Evolutionary conservation across 2,329 filamentous ascomycete genomes (phyloP).

Genomic region (Aspergillus sp.): DNA sequence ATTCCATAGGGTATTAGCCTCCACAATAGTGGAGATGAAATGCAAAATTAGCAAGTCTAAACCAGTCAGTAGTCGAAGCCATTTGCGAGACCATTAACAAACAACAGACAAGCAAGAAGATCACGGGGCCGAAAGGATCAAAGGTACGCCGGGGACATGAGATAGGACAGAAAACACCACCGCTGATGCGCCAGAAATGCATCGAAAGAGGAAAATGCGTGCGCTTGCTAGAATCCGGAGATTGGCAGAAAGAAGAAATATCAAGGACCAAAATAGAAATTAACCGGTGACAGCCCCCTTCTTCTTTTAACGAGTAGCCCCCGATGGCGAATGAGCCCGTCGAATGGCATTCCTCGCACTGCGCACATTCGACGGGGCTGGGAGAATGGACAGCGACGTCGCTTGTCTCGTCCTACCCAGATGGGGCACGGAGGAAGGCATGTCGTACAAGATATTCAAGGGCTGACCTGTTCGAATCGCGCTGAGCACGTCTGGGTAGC

Average conservation of each 20-base stretch:
- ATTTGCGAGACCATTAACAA: not conserved
- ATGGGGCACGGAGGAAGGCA: constrained; percentile 18
- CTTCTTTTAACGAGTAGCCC: constrained; percentile 26
- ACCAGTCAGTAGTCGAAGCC: not conserved
- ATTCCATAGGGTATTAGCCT: constrained; percentile 17
- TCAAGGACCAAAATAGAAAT: constrained; percentile 13
- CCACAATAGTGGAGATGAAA: not conserved
- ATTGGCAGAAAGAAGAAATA: constrained; percentile 7
- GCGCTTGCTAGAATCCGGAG: not conserved
- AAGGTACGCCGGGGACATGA: constrained; percentile 4
- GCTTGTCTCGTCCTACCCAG: constrained; percentile 18
- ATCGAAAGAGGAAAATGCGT: constrained; percentile 6
- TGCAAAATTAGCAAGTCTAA: not conserved
- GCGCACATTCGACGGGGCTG: constrained; percentile 22
- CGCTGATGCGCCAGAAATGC: constrained; percentile 26
- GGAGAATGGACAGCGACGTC: constrained; percentile 21
- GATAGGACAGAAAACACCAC: constrained; percentile 13
- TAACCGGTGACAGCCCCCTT: not conserved
- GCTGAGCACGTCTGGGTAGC: constrained; percentile 41
- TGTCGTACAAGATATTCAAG: constrained; percentile 30
- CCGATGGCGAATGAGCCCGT: constrained; percentile 23
- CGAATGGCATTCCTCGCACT: constrained; percentile 22
- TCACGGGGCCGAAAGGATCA: not conserved
- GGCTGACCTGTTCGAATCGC: constrained; percentile 39
- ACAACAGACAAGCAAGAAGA: not conserved